Conservation (phyloP, 208 protist species). For the Herpetomonas tarakana region DNA sequence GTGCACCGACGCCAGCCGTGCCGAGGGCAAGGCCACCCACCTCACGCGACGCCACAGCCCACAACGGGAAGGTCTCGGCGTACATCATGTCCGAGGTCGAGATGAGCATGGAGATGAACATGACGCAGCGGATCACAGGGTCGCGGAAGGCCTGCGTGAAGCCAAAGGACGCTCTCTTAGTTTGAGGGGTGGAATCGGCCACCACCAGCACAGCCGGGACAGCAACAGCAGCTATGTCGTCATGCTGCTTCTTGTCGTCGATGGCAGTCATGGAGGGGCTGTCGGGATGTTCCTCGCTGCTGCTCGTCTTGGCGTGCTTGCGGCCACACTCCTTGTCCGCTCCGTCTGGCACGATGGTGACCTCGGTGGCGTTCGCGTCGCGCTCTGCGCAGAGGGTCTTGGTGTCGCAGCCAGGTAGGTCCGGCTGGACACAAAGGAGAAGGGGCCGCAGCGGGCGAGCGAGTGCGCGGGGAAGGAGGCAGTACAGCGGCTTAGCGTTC, state of each 20-base stretch:
- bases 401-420: conserved; percentile 15
- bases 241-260: background rate
- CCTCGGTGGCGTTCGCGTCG: conserved; percentile 4
- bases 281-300: background rate
- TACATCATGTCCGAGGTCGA: conserved; percentile 57
- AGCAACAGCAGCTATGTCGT: too few species aligned
- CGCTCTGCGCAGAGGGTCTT: background rate
- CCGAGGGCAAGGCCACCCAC: conserved; percentile 35
- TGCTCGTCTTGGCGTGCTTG: too few species aligned
- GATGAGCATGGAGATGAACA: conserved; percentile 69
- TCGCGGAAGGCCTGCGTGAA: conserved; percentile 51
- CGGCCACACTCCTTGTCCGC: too few species aligned
- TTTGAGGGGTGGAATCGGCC: background rate
- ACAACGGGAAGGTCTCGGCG: conserved; percentile 57
- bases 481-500: conserved; percentile 21
- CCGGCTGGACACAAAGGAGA: conserved; percentile 28
- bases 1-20: conserved; percentile 23
- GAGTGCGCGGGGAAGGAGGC: conserved; percentile 14
- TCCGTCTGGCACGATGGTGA: conserved; percentile 6
- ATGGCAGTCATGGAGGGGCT: background rate
- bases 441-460: conserved; percentile 16
- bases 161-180: conserved; percentile 36
- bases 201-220: too few species aligned
- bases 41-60: conserved; percentile 26
- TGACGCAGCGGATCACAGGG: conserved; percentile 39